Percentiles rank a stretch among this genome's conserved stretches.
Conservation (phyloP, 2,329 filamentous ascomycete species). For the Trichophyton mentagrophytes region DNA sequence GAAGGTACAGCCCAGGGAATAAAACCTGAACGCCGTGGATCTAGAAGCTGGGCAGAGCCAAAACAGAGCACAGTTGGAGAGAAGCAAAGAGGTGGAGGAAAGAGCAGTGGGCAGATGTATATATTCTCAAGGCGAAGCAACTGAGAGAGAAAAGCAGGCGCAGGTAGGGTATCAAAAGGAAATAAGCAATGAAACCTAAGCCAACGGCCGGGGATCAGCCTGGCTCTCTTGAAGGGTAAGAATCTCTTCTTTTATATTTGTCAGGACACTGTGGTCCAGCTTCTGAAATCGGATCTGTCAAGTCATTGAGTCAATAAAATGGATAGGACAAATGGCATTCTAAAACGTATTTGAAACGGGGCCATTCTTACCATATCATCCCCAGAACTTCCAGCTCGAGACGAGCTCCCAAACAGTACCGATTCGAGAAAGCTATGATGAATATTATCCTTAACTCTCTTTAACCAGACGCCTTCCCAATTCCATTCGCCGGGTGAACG, state of each 20-base stretch:
- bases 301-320: slow-evolving; percentile 5
- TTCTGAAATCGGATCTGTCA: slow-evolving; percentile 30
- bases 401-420: slow-evolving; percentile 58
- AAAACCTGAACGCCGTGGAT: not conserved
- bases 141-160: not conserved
- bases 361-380: slow-evolving; percentile 40
- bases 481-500: slow-evolving; percentile 77
- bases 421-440: slow-evolving; percentile 64
- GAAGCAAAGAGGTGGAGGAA: no score
- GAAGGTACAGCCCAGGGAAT: not conserved
- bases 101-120: not conserved
- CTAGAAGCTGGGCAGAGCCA: no score
- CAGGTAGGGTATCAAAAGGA: not conserved
- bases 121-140: not conserved
- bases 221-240: slow-evolving; percentile 16
- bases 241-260: slow-evolving; percentile 27
- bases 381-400: slow-evolving; percentile 41
- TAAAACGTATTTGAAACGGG: not conserved
- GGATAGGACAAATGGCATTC: not conserved
- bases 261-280: slow-evolving; percentile 23
- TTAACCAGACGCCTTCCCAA: slow-evolving; percentile 95
- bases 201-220: not conserved
- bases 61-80: not conserved
- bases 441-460: slow-evolving; percentile 68
- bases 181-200: not conserved